Evolutionary conservation across 352 stramenopile species (phyloP).

Genomic region (Globisporangium middletonii): DNA sequence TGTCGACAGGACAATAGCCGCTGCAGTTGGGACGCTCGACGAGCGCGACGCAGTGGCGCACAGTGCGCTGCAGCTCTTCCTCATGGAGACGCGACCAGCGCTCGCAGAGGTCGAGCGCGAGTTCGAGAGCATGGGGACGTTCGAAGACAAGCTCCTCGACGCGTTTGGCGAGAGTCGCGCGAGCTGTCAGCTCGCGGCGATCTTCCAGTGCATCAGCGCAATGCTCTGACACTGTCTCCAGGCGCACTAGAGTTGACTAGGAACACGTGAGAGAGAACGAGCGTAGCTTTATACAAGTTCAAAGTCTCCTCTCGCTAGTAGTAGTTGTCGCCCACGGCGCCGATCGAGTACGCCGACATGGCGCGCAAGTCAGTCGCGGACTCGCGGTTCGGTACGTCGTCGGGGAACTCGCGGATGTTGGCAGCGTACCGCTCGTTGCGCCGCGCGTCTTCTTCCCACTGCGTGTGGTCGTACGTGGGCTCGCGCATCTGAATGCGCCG

Average conservation of each 20-base stretch:
- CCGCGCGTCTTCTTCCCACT: slow-evolving; percentile 88
- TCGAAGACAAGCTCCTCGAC: slow-evolving; percentile 51
- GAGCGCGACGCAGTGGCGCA: slow-evolving; percentile 30
- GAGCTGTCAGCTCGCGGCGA: slow-evolving; percentile 46
- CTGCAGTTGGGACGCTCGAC: slow-evolving; percentile 4
- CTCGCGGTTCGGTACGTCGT: slow-evolving; percentile 27
- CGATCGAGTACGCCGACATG: slow-evolving; percentile 57
- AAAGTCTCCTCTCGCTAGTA: slow-evolving; percentile 7
- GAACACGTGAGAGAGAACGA: neutral
- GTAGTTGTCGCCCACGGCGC: slow-evolving; percentile 35
- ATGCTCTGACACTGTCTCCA: slow-evolving; percentile 8
- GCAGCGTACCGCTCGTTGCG: slow-evolving; percentile 78
- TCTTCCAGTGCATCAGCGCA: slow-evolving; percentile 32
- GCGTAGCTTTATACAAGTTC: neutral
- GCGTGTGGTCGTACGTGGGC: slow-evolving; percentile 85
- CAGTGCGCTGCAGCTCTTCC: slow-evolving; percentile 47
- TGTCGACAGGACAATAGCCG: neutral
- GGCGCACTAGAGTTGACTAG: neutral
- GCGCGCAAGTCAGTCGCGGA: slow-evolving; percentile 37
- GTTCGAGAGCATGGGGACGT: slow-evolving; percentile 55
- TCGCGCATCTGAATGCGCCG: slow-evolving; percentile 87
- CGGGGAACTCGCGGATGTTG: slow-evolving; percentile 87
- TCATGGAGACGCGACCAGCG: slow-evolving; percentile 26
- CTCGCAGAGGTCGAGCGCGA: slow-evolving; percentile 50
- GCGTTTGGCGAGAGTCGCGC: slow-evolving; percentile 68